Conservation (phyloP, 345 rosid genomes). For the Camelina hispida region DNA sequence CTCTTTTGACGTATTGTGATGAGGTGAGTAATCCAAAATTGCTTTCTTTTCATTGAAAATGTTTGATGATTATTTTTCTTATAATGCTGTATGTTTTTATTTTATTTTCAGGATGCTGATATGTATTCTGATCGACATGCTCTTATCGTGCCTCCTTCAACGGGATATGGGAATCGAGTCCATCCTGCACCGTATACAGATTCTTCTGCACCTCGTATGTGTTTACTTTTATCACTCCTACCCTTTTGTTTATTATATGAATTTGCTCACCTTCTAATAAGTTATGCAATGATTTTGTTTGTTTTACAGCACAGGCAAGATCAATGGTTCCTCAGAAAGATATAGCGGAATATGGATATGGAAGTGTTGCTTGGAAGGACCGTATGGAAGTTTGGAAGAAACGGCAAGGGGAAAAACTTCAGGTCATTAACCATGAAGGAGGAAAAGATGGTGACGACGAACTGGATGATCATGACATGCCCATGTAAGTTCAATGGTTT, state of each 20-base stretch:
- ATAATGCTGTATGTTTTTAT: background rate
- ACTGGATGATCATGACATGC: slow-evolving; percentile 83
- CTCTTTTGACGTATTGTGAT: slow-evolving; percentile 86
- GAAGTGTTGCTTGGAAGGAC: slow-evolving; percentile 99
- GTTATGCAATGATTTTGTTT: slow-evolving; percentile 14
- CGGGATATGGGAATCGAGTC: slow-evolving; percentile 75
- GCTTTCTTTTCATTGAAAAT: background rate
- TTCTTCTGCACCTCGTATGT: slow-evolving; percentile 77
- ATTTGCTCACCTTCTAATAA: slow-evolving; percentile 3
- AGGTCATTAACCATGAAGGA: slow-evolving; percentile 79
- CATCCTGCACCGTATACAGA: slow-evolving; percentile 72
- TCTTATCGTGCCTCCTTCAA: slow-evolving; percentile 77
- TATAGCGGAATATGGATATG: slow-evolving; percentile 85
- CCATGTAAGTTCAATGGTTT: slow-evolving; percentile 61
- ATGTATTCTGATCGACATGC: slow-evolving; percentile 92
- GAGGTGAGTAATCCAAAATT: slow-evolving; percentile 59
- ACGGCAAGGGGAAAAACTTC: slow-evolving; percentile 80
- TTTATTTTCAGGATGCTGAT: slow-evolving; percentile 61
- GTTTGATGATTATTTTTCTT: background rate
- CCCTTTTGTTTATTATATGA: background rate
- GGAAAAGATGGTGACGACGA: too few relatives aligned
- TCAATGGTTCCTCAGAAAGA: slow-evolving; percentile 95
- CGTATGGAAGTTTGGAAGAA: slow-evolving; percentile 95
- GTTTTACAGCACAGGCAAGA: slow-evolving; percentile 71
- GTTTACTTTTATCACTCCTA: background rate